Evolutionary conservation across 129 eudicot genomes (phyloP).

Genomic region (Dittrichia graveolens): DNA sequence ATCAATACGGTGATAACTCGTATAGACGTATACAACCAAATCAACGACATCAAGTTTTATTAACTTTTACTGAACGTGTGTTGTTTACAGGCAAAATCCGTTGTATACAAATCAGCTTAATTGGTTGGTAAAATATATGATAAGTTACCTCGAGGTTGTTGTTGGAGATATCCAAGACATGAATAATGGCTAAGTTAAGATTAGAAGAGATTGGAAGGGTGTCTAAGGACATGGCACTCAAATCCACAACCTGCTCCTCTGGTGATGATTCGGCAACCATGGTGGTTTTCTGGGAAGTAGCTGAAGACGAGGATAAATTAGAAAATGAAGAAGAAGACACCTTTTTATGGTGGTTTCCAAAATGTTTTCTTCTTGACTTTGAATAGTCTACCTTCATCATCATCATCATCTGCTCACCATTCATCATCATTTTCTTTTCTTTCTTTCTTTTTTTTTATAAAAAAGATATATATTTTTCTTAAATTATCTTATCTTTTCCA

Average conservation of each 20-base stretch:
- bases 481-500: constrained; percentile 2
- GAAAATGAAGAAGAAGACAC: not conserved
- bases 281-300: constrained; percentile 20
- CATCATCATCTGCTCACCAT: constrained; percentile 25
- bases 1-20: too few relatives aligned
- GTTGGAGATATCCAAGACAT: constrained; percentile 71
- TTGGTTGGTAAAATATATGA: not conserved
- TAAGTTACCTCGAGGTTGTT: constrained; percentile 75
- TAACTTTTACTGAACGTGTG: too few relatives aligned
- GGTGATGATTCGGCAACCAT: constrained; percentile 35
- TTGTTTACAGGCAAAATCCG: too few relatives aligned
- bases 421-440: constrained; percentile 13
- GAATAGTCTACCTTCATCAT: constrained; percentile 42
- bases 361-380: constrained; percentile 36
- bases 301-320: constrained; percentile 1
- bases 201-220: constrained; percentile 54
- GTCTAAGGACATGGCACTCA: constrained; percentile 77
- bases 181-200: constrained; percentile 50
- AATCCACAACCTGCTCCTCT: constrained; percentile 56
- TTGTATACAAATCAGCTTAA: too few relatives aligned
- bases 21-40: too few relatives aligned
- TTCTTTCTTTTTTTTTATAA: too few relatives aligned
- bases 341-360: constrained; percentile 29
- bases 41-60: too few relatives aligned
- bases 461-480: too few relatives aligned